Conservation (phyloP, 2,329 filamentous ascomycete genomes). For the Scedosporium aurantiacum region DNA sequence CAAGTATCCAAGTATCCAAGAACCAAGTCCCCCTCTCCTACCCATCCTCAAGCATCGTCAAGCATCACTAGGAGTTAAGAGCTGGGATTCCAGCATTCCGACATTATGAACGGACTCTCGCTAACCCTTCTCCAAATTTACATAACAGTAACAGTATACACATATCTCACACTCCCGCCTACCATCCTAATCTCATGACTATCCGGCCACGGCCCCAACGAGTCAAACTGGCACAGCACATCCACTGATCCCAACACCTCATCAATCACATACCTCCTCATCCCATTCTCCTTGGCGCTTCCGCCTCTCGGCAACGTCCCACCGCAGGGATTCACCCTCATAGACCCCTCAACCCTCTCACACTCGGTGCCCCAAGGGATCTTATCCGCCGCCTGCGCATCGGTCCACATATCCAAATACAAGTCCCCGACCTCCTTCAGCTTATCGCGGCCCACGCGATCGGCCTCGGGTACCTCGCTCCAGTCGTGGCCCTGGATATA, state of each 20-base stretch:
- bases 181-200: constrained; percentile 5
- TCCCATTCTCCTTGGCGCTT: constrained; percentile 4
- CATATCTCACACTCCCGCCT: constrained; percentile 1
- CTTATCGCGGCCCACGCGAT: constrained; percentile 4
- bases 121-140: neutral
- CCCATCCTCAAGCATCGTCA: too few relatives aligned
- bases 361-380: constrained; percentile 5
- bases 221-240: constrained; percentile 6
- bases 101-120: too few relatives aligned
- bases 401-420: constrained; percentile 7
- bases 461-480: constrained; percentile 4
- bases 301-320: constrained; percentile 1
- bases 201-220: constrained; percentile 6
- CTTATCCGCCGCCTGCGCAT: constrained; percentile 4
- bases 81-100: too few relatives aligned
- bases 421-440: constrained; percentile 2
- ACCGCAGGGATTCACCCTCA: constrained; percentile 2
- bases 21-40: too few relatives aligned
- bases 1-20: too few relatives aligned
- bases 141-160: constrained; percentile 6
- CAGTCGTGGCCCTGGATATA: constrained; percentile 1
- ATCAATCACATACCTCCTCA: constrained; percentile 5
- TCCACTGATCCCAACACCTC: constrained; percentile 6
- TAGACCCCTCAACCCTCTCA: constrained; percentile 5
- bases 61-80: too few relatives aligned